Percentiles rank a stretch among this genome's conserved stretches.
These are phyloP conservation scores for Quercus tomentella DNA, from an alignment of 331 rosid species.

Conservation along the genomic window DNA sequence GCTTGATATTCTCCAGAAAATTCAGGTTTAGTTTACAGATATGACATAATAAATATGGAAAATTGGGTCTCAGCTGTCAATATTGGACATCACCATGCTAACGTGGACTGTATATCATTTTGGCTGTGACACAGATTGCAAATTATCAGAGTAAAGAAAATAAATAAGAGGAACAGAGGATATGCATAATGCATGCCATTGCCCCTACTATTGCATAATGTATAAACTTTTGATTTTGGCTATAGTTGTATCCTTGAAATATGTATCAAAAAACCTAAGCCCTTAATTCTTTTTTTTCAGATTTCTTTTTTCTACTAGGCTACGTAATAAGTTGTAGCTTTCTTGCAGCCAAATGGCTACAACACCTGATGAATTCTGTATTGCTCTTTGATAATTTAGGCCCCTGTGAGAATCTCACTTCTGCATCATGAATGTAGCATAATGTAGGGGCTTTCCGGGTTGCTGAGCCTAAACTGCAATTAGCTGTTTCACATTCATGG, in stretches of 20 bases:
- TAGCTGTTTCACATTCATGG: conserved; percentile 60
- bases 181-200: no score
- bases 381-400: no score
- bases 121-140: neutral
- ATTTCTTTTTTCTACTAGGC: neutral
- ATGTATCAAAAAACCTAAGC: neutral
- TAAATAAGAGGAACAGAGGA: neutral
- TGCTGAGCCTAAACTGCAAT: conserved; percentile 23
- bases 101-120: neutral
- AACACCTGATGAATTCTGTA: no score
- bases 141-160: neutral
- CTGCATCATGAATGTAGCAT: neutral
- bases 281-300: neutral
- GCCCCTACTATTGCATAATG: no score
- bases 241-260: neutral
- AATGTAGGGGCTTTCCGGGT: neutral
- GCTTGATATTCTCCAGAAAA: neutral
- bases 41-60: neutral
- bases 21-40: neutral
- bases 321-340: neutral
- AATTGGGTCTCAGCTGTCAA: neutral
- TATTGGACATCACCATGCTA: neutral
- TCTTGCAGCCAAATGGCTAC: no score
- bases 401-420: neutral
- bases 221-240: neutral